Conservation (phyloP, 75 land plant species). For the Picea glauca region DNA sequence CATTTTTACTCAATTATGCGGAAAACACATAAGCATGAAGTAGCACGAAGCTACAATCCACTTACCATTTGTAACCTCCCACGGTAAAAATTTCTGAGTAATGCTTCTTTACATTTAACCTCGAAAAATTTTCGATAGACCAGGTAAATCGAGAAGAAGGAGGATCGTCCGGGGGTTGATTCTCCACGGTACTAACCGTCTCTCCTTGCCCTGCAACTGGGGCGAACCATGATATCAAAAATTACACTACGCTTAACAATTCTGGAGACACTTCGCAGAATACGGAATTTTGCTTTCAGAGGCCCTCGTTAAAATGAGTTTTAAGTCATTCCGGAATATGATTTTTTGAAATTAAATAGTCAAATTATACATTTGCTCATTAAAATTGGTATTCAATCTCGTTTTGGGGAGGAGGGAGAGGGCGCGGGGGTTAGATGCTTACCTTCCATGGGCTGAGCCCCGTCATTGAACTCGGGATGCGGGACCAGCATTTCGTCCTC, state of each 20-base stretch:
- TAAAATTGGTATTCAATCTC: no score
- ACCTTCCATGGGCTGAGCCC: constrained; percentile 97
- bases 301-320: no score
- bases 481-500: constrained; percentile 98
- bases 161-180: constrained; percentile 86
- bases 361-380: no score
- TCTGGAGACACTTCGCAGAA: neutral
- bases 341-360: neutral
- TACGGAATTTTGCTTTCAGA: neutral
- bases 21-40: neutral
- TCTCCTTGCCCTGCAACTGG: constrained; percentile 62
- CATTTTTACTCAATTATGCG: neutral
- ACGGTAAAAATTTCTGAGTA: constrained; percentile 86
- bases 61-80: constrained; percentile 92
- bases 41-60: neutral
- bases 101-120: constrained; percentile 77
- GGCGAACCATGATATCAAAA: neutral
- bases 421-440: neutral
- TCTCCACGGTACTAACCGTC: constrained; percentile 57
- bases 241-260: neutral
- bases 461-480: constrained; percentile 62
- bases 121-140: constrained; percentile 80
- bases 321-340: neutral
- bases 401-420: no score
- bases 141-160: constrained; percentile 79